phyloP scores from a whole-genome alignment of 371 early-diverging fungal species.

The Mucor circinelloides region DNA sequence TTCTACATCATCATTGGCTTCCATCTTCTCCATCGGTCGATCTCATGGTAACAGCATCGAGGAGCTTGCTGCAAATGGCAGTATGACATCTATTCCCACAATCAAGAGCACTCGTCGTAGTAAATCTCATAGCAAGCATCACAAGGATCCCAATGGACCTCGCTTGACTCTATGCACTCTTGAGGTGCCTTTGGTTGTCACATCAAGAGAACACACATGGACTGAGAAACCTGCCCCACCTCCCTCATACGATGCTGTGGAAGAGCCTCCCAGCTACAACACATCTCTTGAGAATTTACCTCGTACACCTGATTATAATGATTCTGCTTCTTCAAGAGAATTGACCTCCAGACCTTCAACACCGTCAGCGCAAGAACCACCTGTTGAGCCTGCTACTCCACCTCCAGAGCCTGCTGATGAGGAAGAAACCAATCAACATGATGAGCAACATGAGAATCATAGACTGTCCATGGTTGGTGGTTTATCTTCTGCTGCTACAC shows the following conservation, averaged over 20 bases:
- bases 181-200: constrained; percentile 48
- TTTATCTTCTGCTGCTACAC: constrained; percentile 3
- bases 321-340: constrained; percentile 3
- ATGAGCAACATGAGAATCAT: neutral
- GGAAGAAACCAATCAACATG: neutral
- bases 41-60: constrained; percentile 12
- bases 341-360: neutral
- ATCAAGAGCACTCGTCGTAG: constrained; percentile 20
- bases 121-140: neutral
- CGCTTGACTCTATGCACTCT: constrained; percentile 32
- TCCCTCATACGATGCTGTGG: constrained; percentile 38
- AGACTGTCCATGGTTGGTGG: neutral
- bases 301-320: constrained; percentile 40
- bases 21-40: constrained; percentile 47
- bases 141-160: constrained; percentile 15
- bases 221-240: constrained; percentile 26
- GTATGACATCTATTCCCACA: constrained; percentile 18
- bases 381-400: neutral
- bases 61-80: constrained; percentile 3
- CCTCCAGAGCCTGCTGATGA: neutral
- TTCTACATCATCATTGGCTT: constrained; percentile 49
- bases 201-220: constrained; percentile 49
- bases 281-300: constrained; percentile 36
- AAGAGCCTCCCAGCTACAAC: constrained; percentile 45
- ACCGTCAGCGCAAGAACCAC: neutral